Evolutionary conservation across 305 asterid genomes (phyloP).

Genomic region (Fraxinus nigra): DNA sequence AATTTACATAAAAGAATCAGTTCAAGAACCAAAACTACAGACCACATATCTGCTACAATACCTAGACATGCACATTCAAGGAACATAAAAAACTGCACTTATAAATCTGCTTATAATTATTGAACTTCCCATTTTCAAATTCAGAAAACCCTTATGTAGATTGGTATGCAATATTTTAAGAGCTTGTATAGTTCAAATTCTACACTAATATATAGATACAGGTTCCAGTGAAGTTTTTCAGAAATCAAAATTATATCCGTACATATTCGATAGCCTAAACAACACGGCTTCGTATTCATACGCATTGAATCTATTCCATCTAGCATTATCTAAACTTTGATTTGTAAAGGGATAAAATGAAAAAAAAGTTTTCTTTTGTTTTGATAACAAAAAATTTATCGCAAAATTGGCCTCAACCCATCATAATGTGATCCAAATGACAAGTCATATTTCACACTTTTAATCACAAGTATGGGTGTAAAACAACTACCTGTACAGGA

Average conservation of each 20-base stretch:
- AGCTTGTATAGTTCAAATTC: not conserved
- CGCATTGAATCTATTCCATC: not conserved
- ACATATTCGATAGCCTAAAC: not conserved
- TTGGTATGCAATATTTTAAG: not conserved
- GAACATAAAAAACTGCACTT: constrained; percentile 9
- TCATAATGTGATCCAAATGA: not conserved
- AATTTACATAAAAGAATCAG: constrained; percentile 42
- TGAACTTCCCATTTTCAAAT: not conserved
- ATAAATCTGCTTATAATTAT: not conserved
- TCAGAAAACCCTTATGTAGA: not conserved
- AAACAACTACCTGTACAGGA: constrained; percentile 71
- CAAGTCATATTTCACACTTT: constrained; percentile 1
- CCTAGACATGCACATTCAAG: constrained; percentile 4
- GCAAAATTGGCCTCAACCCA: not conserved
- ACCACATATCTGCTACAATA: constrained; percentile 11
- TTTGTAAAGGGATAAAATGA: not conserved
- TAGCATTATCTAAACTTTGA: not conserved
- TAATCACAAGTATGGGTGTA: constrained; percentile 11
- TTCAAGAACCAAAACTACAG: constrained; percentile 16
- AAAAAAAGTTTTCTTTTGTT: not conserved
- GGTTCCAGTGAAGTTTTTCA: not conserved
- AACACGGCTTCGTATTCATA: not conserved
- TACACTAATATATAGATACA: not conserved
- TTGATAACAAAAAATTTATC: not conserved
- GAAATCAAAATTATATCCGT: not conserved